Percentiles rank a stretch among this genome's conserved stretches.
phyloP scores from a whole-genome alignment of 805 yeast species.

The Suhomyces kilbournensis region DNA sequence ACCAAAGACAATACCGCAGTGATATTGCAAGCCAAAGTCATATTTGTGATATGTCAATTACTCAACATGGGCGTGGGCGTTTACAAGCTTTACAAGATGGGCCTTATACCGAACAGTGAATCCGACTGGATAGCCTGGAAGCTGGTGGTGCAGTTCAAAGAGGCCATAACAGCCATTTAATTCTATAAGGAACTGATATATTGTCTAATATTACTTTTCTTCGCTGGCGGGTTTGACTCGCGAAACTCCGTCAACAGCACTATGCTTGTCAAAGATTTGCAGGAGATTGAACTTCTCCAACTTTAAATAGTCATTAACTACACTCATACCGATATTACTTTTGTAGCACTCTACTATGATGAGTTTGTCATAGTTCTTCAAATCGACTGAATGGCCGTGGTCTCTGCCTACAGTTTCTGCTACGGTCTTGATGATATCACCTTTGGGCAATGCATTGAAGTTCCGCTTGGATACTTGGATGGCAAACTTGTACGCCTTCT shows the following conservation, averaged over 20 bases:
- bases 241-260: conserved; percentile 19
- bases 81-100: conserved; percentile 85
- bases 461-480: conserved; percentile 77
- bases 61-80: conserved; percentile 70
- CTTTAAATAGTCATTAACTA: conserved; percentile 62
- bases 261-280: conserved; percentile 60
- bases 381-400: conserved; percentile 72
- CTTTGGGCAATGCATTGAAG: conserved; percentile 68
- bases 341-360: conserved; percentile 86
- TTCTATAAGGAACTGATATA: not conserved
- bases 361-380: conserved; percentile 74
- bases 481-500: conserved; percentile 58
- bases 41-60: conserved; percentile 46
- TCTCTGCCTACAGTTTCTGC: conserved; percentile 71
- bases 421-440: conserved; percentile 66
- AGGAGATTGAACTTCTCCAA: conserved; percentile 75
- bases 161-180: not conserved
- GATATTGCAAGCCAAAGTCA: conserved; percentile 43
- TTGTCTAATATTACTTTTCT: not conserved
- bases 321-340: conserved; percentile 83
- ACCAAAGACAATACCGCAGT: conserved; percentile 34
- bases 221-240: conserved; percentile 9
- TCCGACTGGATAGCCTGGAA: conserved; percentile 97
- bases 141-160: conserved; percentile 16
- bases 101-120: conserved; percentile 78